Percentiles rank a stretch among this genome's conserved stretches.
Evolutionary conservation across 306 rosid genomes (phyloP).

Genomic region (Rosa chinensis): DNA sequence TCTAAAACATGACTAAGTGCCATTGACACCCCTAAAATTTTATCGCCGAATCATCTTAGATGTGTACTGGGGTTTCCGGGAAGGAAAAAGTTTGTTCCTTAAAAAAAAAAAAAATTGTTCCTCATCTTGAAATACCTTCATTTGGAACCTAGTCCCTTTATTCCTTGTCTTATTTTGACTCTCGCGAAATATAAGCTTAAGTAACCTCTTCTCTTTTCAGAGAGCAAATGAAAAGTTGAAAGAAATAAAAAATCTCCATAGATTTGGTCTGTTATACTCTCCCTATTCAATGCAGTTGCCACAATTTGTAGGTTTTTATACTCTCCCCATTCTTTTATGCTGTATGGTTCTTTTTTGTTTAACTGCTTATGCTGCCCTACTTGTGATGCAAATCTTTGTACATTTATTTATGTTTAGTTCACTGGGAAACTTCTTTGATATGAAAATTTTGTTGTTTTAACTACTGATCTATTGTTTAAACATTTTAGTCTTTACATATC

Average conservation of each 20-base stretch:
- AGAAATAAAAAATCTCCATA: background rate
- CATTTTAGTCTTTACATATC: background rate
- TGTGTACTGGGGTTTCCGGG: background rate
- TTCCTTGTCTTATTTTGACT: background rate
- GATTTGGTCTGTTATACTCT: background rate
- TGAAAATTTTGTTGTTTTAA: background rate
- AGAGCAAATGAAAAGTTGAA: background rate
- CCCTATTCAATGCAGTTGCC: background rate
- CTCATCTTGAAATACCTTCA: background rate
- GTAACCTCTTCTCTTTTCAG: background rate
- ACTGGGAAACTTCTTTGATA: background rate
- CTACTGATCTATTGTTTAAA: background rate
- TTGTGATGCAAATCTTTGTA: background rate
- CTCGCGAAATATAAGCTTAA: background rate
- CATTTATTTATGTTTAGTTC: background rate
- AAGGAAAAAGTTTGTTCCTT: background rate
- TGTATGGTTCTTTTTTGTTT: background rate
- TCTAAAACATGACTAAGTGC: constrained; percentile 1
- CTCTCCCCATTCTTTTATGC: background rate
- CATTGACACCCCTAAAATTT: background rate
- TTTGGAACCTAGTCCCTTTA: background rate
- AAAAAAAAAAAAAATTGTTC: no score
- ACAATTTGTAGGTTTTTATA: background rate
- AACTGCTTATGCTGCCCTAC: background rate
- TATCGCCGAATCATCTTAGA: background rate